Base-by-base conservation (phyloP, 2,329 filamentous ascomycete genomes). In the Alternaria sp. region DNA sequence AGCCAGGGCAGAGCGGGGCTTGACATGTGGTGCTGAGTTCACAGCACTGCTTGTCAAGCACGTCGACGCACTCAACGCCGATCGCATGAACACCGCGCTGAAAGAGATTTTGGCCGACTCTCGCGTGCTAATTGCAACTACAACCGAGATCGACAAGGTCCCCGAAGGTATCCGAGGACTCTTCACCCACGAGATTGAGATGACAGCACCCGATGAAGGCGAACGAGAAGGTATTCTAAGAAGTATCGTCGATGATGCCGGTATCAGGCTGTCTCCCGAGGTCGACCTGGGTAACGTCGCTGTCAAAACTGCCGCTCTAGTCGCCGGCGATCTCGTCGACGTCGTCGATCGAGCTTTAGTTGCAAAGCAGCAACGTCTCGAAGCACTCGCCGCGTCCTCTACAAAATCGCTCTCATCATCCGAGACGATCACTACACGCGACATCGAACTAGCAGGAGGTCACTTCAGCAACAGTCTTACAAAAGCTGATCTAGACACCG, bases 181-280 rank as follows among this genome's bases (percentile, higher is more conserved):
- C 3, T 98, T 99, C 78, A 97, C 94, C 0, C 95, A 99, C 73
- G 96, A 99, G 79, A 86, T 99, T 45, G 95, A 98, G 75, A 93
- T 99, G 88, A 88, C 85, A 47, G 96, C 96, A 0, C 96, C 96
- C 0, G 94, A 98, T 71, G 96, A 99, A 78, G 89, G 89, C 25
- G 95, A 98, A 80, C 87, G 96, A 82, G 94, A 97, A 82, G 92
- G 91, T 3, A 96, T 98, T 50, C 82, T 99, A 9, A 88, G 88
- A 55, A 90, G 89, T 63, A 92, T 96, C 37, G 87, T 97, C 33
- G 87, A 92, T 33, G 90, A 93, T 62, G 88, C 89, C 26, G 90
- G 92, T 3, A 86, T 97, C 21, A 87, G 88, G n/a, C 82, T 97
- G 2, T 92, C 94, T 18, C 87, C 91, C 0, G 91, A 94, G 55